A percentile compares a stretch with the other conserved stretches of the same genome.
Evolutionary conservation across 129 eudicot species (phyloP).

Genomic region (Tagetes patula): DNA sequence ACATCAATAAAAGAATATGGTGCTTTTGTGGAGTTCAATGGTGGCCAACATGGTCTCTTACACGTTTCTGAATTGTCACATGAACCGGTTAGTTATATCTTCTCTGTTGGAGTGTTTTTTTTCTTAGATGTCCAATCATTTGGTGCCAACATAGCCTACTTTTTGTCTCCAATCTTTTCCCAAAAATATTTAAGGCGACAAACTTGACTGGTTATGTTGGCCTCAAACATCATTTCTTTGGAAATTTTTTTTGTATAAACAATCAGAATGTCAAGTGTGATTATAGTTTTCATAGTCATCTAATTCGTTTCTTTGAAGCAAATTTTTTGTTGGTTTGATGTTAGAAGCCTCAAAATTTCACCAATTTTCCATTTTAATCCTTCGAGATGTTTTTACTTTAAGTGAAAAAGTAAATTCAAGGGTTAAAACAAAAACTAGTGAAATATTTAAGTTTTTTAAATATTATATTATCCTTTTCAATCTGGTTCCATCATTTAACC

Average conservation of each 20-base stretch:
- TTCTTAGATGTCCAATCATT: neutral
- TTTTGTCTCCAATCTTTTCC: neutral
- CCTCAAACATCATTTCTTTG: neutral
- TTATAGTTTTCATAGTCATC: no score
- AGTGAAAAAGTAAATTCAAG: neutral
- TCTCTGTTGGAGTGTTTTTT: neutral
- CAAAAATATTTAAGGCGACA: neutral
- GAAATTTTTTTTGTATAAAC: no score
- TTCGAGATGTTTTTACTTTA: neutral
- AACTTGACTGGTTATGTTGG: neutral
- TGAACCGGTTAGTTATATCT: slow-evolving; percentile 62
- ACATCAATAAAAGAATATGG: slow-evolving; percentile 86
- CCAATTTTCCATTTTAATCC: neutral
- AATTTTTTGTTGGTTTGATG: neutral
- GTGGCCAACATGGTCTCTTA: slow-evolving; percentile 97
- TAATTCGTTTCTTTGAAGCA: neutral
- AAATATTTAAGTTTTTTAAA: neutral
- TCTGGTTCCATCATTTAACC: neutral
- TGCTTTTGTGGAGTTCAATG: slow-evolving; percentile 97
- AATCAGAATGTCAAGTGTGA: no score
- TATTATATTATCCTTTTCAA: neutral
- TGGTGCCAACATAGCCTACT: slow-evolving; percentile 5
- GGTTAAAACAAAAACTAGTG: neutral
- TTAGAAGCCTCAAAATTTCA: neutral
- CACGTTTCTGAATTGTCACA: slow-evolving; percentile 93